A percentile compares a stretch with the other conserved stretches of the same genome.
phyloP scores from a whole-genome alignment of 2,329 filamentous ascomycete species.

The Lecanicillium sp. region DNA sequence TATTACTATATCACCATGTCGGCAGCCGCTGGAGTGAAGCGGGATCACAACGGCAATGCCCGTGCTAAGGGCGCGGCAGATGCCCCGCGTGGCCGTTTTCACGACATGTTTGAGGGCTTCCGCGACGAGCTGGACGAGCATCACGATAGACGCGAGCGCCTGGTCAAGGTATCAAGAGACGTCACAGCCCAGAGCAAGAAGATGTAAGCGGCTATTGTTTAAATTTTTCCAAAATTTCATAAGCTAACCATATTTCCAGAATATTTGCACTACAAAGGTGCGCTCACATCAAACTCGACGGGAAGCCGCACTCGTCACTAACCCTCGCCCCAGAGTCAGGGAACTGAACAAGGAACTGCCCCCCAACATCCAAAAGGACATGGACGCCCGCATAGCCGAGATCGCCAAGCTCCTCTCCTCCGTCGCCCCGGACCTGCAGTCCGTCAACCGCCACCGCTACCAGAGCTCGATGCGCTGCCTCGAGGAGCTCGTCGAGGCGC shows the following conservation, averaged over 20 bases:
- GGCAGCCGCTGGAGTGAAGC: conserved; percentile 44
- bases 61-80: conserved; percentile 33
- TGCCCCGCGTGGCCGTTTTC: conserved; percentile 41
- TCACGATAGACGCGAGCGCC: conserved; percentile 82
- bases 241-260: conserved; percentile 13
- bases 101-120: conserved; percentile 78
- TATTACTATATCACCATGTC: conserved; percentile 28
- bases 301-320: too few relatives aligned
- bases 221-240: neutral
- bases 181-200: conserved; percentile 95
- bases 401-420: conserved; percentile 63
- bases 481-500: conserved; percentile 90
- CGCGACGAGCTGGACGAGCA: conserved; percentile 87
- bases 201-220: conserved; percentile 55
- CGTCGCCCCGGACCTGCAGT: conserved; percentile 67
- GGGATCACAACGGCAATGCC: conserved; percentile 46
- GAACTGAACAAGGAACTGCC: conserved; percentile 58
- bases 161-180: conserved; percentile 87
- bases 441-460: conserved; percentile 79
- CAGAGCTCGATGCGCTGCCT: conserved; percentile 72
- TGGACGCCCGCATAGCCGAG: conserved; percentile 60
- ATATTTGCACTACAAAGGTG: conserved; percentile 32
- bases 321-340: conserved; percentile 49
- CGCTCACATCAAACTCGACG: neutral
- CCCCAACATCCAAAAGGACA: conserved; percentile 61